phyloP scores from a whole-genome alignment of 306 rosid species.

The Arachis hypogaea region DNA sequence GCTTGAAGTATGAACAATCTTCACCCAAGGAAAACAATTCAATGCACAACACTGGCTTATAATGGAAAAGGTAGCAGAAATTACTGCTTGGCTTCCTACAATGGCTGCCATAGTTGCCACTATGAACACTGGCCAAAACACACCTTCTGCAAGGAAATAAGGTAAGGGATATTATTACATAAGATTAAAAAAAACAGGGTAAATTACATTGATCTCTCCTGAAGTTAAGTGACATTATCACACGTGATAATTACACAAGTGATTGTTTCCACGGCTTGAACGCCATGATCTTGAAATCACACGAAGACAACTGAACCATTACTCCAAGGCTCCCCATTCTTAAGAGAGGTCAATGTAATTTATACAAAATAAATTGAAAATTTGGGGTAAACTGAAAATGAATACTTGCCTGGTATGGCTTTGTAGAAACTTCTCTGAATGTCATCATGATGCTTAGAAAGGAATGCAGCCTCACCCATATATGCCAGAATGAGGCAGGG shows the following conservation, averaged over 20 bases:
- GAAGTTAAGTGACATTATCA: too few species aligned
- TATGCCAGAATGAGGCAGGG: slow-evolving; percentile 71
- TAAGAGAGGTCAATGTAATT: too few species aligned
- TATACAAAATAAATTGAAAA: not conserved
- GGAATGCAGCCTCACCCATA: slow-evolving; percentile 89
- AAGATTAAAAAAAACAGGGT: not conserved
- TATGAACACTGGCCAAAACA: slow-evolving; percentile 80
- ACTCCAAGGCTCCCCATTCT: too few species aligned
- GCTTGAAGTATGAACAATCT: slow-evolving; percentile 66
- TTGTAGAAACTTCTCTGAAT: slow-evolving; percentile 74
- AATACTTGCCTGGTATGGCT: slow-evolving; percentile 71
- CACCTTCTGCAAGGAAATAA: slow-evolving; percentile 55
- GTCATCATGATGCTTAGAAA: slow-evolving; percentile 71
- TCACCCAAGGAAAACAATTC: slow-evolving; percentile 70
- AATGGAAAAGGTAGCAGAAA: slow-evolving; percentile 74
- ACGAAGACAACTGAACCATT: too few species aligned
- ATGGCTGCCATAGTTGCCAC: slow-evolving; percentile 69
- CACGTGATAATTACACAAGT: too few species aligned
- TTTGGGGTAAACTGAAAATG: slow-evolving; percentile 9
- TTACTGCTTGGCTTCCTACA: slow-evolving; percentile 76
- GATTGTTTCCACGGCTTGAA: too few species aligned
- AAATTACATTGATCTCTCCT: too few species aligned
- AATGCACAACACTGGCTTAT: slow-evolving; percentile 74
- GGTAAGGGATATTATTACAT: not conserved
- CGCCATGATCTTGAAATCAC: too few species aligned